Percentiles rank a stretch among this genome's conserved stretches.
Evolutionary conservation across 2,329 filamentous ascomycete genomes (phyloP).

Genomic region (Cadophora luteo-olivacea): DNA sequence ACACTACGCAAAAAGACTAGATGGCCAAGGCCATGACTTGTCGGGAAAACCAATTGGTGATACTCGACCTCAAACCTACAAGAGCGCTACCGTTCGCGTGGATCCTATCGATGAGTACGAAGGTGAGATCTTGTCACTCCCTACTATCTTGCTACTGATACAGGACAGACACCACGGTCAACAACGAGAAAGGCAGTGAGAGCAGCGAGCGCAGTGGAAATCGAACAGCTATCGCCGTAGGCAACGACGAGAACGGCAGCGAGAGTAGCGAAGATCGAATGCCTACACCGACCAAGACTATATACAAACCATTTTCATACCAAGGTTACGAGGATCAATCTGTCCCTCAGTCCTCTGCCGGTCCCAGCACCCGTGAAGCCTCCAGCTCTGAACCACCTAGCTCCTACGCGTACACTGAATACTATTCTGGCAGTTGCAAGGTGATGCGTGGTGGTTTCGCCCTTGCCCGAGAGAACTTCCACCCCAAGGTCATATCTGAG

Average conservation of each 20-base stretch:
- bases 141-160: background rate
- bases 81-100: background rate
- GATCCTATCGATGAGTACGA: background rate
- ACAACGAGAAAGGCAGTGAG: background rate
- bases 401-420: constrained; percentile 2
- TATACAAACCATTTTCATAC: background rate
- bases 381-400: background rate
- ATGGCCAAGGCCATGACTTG: background rate
- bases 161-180: background rate
- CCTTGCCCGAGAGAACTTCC: background rate
- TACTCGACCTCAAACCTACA: background rate
- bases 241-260: background rate
- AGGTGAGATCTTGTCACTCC: background rate
- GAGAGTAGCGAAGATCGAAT: constrained; percentile 9
- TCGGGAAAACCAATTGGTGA: background rate
- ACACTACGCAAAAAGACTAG: background rate
- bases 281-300: background rate
- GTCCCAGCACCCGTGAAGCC: background rate
- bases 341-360: background rate
- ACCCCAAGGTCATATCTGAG: constrained; percentile 8
- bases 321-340: background rate
- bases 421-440: constrained; percentile 5
- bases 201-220: background rate
- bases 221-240: background rate
- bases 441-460: constrained; percentile 11